These are phyloP conservation scores for Azolla pinnata DNA, from an alignment of 75 land plant genomes.

Conservation along the genomic window DNA sequence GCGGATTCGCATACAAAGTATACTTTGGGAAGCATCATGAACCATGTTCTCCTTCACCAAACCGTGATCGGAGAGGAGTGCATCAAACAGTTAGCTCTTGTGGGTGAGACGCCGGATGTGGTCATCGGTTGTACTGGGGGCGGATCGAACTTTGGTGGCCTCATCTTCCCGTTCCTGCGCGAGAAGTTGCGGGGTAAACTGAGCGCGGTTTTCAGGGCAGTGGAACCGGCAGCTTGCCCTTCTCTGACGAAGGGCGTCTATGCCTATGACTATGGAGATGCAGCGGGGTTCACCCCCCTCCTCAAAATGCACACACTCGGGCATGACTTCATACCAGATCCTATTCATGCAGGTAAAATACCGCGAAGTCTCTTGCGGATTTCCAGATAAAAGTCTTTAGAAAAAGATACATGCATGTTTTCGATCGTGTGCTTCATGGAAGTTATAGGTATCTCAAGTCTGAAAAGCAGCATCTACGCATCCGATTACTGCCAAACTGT, in stretches of 20 bases:
- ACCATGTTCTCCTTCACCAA: conserved; percentile 87
- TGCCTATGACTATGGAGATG: conserved; percentile 85
- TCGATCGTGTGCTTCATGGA: too few relatives aligned
- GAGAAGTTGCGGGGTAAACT: conserved; percentile 72
- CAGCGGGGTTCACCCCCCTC: conserved; percentile 82
- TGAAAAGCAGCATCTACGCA: too few relatives aligned
- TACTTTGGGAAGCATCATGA: conserved; percentile 85
- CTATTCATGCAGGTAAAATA: conserved; percentile 81
- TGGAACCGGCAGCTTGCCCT: conserved; percentile 91
- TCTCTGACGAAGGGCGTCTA: conserved; percentile 79
- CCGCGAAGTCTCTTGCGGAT: neutral
- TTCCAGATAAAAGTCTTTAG: too few relatives aligned
- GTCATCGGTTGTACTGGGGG: conserved; percentile 93
- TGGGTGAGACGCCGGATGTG: conserved; percentile 75
- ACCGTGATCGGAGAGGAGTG: conserved; percentile 92
- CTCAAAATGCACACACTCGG: conserved; percentile 97
- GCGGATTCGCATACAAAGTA: conserved; percentile 59
- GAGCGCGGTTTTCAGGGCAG: conserved; percentile 68
- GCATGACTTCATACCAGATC: conserved; percentile 89
- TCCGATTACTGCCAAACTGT: too few relatives aligned
- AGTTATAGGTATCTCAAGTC: too few relatives aligned
- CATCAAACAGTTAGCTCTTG: conserved; percentile 51
- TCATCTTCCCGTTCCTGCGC: conserved; percentile 74
- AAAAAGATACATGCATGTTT: too few relatives aligned
- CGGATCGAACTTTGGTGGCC: conserved; percentile 85